Conservation (phyloP, 2,329 filamentous ascomycete genomes). For the Didymella arachidicola region DNA sequence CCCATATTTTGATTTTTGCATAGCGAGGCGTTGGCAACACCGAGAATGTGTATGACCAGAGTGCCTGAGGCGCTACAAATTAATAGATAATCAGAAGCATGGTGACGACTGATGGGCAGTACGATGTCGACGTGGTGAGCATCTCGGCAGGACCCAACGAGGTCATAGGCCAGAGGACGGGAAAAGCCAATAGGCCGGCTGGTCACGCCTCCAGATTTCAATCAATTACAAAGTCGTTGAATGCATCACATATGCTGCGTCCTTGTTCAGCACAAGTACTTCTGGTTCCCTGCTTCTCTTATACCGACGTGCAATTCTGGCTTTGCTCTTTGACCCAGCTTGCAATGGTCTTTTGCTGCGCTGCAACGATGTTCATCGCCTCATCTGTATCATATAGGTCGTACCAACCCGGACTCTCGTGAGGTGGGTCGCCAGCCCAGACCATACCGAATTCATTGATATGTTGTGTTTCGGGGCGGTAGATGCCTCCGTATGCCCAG, state of each 20-base stretch:
- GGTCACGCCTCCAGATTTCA: background rate
- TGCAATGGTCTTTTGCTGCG: conserved; percentile 44
- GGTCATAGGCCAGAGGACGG: background rate
- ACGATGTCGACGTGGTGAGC: background rate
- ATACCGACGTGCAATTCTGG: conserved; percentile 11
- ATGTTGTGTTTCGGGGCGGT: conserved; percentile 50
- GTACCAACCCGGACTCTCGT: conserved; percentile 53
- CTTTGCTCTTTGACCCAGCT: conserved; percentile 38
- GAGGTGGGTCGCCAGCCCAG: conserved; percentile 53
- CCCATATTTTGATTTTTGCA: conserved; percentile 2
- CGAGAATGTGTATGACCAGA: background rate
- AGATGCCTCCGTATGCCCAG: conserved; percentile 53
- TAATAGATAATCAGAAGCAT: background rate
- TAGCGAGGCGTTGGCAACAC: conserved; percentile 15
- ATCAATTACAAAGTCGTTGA: background rate
- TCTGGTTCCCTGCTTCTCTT: background rate
- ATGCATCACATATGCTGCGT: background rate
- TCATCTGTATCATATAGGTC: conserved; percentile 51
- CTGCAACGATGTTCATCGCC: conserved; percentile 48
- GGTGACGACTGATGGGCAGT: background rate
- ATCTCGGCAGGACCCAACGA: background rate
- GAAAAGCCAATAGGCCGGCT: background rate
- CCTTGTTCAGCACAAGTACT: background rate
- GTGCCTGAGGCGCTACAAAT: background rate
- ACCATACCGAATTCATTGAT: conserved; percentile 52